Conservation (phyloP, 2,329 filamentous ascomycete genomes). For the Aspergillus brunneoviolaceus region DNA sequence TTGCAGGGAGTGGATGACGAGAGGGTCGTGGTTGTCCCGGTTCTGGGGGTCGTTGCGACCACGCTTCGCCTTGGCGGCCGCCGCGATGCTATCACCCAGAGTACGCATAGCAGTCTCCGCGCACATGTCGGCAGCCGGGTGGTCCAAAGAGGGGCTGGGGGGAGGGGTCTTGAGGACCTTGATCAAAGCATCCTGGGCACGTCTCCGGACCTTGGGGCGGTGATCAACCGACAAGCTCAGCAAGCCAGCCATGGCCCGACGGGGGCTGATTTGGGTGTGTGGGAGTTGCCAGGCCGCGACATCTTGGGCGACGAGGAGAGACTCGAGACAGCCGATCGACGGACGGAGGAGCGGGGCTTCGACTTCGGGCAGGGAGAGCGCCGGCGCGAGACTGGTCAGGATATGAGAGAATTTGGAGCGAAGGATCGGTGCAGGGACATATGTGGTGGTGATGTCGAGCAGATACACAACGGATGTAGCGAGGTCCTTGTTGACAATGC, state of each 20-base stretch:
- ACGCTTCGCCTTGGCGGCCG: constrained; percentile 68
- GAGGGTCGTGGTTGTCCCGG: constrained; percentile 68
- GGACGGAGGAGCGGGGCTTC: constrained; percentile 84
- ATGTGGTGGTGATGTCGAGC: constrained; percentile 85
- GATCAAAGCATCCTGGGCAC: constrained; percentile 84
- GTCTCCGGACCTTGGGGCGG: constrained; percentile 89
- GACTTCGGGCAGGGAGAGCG: constrained; percentile 74
- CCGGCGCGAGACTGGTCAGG: constrained; percentile 78
- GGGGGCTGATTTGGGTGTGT: constrained; percentile 77
- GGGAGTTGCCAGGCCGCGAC: constrained; percentile 82
- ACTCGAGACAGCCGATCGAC: constrained; percentile 90
- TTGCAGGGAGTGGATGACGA: constrained; percentile 86
- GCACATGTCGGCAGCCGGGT: constrained; percentile 94
- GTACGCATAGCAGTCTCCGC: constrained; percentile 84
- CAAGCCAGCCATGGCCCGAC: constrained; percentile 81
- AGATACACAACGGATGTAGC: constrained; percentile 89
- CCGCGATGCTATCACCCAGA: constrained; percentile 68
- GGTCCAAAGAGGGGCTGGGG: constrained; percentile 86
- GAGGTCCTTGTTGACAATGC: constrained; percentile 75
- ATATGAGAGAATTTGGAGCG: constrained; percentile 95
- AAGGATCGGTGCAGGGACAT: constrained; percentile 79
- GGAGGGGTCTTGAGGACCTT: constrained; percentile 82
- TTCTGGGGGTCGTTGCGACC: constrained; percentile 39
- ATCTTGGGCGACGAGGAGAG: constrained; percentile 87
- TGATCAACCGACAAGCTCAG: constrained; percentile 81